Evolutionary conservation across 352 stramenopile genomes (phyloP).

Genomic region (Thraustotheca clavata): DNA sequence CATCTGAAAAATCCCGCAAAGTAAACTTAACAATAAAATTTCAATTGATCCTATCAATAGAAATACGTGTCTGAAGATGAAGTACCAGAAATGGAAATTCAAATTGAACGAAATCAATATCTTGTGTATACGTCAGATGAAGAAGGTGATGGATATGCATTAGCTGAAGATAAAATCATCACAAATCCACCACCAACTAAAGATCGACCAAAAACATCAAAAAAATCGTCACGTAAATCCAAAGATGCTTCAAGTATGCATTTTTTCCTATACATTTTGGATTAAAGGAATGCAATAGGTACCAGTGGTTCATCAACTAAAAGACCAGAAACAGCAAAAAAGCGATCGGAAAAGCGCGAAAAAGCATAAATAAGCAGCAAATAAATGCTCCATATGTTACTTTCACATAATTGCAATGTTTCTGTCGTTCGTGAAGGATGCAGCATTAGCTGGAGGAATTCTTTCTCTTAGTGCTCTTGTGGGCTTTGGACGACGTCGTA

Average conservation of each 20-base stretch:
- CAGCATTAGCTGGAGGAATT: background rate
- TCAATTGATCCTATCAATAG: slow-evolving; percentile 13
- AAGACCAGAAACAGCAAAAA: slow-evolving; percentile 15
- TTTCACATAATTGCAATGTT: background rate
- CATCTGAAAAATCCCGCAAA: slow-evolving; percentile 44
- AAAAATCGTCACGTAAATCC: slow-evolving; percentile 9
- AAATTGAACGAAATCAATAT: slow-evolving; percentile 52
- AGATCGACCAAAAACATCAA: slow-evolving; percentile 17
- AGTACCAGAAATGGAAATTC: slow-evolving; percentile 57
- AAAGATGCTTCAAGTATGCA: background rate
- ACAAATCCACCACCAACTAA: background rate
- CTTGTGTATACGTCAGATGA: slow-evolving; percentile 81
- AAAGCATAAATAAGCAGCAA: background rate
- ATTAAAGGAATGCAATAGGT: background rate
- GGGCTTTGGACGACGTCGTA: background rate
- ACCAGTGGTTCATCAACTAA: background rate
- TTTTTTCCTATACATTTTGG: background rate
- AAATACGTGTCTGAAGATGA: slow-evolving; percentile 54
- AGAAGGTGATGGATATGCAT: slow-evolving; percentile 67
- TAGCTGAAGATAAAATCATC: slow-evolving; percentile 27
- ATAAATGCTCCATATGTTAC: background rate
- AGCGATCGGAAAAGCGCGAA: slow-evolving; percentile 7
- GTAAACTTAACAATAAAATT: too few species aligned
- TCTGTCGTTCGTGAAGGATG: background rate
- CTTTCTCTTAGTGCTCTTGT: background rate